Evolutionary conservation across 129 eudicot species (phyloP).

Genomic region (Centrapalus pauciflorus): DNA sequence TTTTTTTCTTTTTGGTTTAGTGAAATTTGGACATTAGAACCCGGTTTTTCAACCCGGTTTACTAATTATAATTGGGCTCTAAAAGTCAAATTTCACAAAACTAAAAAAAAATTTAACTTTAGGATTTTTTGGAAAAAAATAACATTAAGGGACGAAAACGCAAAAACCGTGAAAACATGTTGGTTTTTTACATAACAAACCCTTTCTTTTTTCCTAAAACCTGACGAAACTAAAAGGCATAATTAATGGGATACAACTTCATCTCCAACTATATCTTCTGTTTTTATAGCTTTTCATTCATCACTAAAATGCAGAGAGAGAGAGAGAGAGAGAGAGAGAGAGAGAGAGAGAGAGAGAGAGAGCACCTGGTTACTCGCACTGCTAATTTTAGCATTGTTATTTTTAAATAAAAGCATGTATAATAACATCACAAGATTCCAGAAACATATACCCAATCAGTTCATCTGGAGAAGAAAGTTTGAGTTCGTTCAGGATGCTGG

Average conservation of each 20-base stretch:
- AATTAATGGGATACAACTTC: not conserved
- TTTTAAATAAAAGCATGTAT: not conserved
- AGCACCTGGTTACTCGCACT: not conserved
- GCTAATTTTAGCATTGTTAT: not conserved
- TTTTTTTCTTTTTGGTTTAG: no score
- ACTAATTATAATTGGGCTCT: no score
- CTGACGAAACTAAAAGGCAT: not conserved
- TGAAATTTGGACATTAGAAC: no score
- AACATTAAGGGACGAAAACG: no score
- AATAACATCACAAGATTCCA: constrained; percentile 5
- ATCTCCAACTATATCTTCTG: not conserved
- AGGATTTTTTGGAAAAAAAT: not conserved
- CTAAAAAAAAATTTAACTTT: no score
- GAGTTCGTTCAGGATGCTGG: constrained; percentile 49
- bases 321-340: not conserved
- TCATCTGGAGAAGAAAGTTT: constrained; percentile 89
- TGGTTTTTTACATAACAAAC: no score
- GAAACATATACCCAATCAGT: constrained; percentile 71
- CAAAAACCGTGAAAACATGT: no score
- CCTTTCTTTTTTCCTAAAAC: not conserved
- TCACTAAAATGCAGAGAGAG: not conserved
- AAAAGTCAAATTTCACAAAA: no score
- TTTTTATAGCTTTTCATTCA: not conserved
- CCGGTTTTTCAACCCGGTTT: no score
- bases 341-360: not conserved